phyloP scores from a whole-genome alignment of 2,329 filamentous ascomycete genomes.

The Epicoccum nigrum region DNA sequence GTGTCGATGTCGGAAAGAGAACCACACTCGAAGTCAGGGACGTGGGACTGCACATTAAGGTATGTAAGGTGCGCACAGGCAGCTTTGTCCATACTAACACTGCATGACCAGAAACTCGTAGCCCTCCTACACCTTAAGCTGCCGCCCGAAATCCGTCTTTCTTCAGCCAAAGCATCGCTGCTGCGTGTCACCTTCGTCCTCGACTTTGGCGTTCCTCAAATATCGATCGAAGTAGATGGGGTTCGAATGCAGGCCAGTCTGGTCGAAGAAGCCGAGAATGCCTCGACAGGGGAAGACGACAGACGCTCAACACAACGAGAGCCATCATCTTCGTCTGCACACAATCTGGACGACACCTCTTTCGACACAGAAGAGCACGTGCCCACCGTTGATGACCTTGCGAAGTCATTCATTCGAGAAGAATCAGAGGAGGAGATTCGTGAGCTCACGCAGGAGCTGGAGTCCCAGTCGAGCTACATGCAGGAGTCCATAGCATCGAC shows the following conservation, averaged over 20 bases:
- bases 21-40: conserved; percentile 86
- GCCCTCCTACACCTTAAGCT: conserved; percentile 69
- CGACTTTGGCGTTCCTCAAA: conserved; percentile 84
- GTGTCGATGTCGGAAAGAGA: conserved; percentile 80
- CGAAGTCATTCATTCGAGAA: conserved; percentile 77
- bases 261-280: conserved; percentile 22
- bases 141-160: conserved; percentile 72
- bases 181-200: conserved; percentile 84
- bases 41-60: conserved; percentile 80
- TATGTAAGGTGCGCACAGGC: conserved; percentile 49
- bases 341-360: conserved; percentile 24
- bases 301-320: conserved; percentile 10
- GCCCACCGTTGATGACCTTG: conserved; percentile 74
- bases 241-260: conserved; percentile 68
- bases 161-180: conserved; percentile 74
- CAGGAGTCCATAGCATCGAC: conserved; percentile 65
- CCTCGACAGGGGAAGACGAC: conserved; percentile 8
- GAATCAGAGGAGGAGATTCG: conserved; percentile 70
- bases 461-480: conserved; percentile 66
- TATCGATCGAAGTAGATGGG: conserved; percentile 80
- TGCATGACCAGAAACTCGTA: conserved; percentile 71
- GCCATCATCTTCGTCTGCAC: conserved; percentile 16
- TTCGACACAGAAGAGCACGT: conserved; percentile 51
- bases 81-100: not conserved
- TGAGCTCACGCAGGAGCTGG: conserved; percentile 71